Evolutionary conservation across 768 basidiomycete species (phyloP).

Genomic region (Kwoniella sp.): DNA sequence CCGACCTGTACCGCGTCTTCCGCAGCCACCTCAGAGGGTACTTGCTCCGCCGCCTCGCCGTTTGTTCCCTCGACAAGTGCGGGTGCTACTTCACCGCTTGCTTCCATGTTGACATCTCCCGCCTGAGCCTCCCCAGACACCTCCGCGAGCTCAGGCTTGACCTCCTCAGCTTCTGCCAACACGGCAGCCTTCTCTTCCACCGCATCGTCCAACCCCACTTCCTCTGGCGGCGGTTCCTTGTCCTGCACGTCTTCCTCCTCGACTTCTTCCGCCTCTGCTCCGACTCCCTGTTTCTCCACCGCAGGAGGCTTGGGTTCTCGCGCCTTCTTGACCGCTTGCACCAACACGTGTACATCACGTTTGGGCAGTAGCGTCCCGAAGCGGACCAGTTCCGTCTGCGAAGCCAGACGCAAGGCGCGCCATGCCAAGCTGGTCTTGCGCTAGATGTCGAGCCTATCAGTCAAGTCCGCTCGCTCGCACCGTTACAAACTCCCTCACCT

Average conservation of each 20-base stretch:
- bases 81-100: neutral
- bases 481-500: slow-evolving; percentile 11
- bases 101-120: neutral
- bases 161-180: neutral
- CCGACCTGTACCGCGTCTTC: neutral
- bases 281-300: slow-evolving; percentile 1
- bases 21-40: neutral
- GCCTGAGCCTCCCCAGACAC: neutral
- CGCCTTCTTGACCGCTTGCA: slow-evolving; percentile 19
- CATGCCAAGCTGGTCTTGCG: slow-evolving; percentile 29
- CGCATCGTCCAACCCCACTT: neutral
- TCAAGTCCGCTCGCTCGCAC: neutral
- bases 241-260: slow-evolving; percentile 8
- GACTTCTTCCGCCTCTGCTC: slow-evolving; percentile 1
- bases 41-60: neutral
- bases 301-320: neutral
- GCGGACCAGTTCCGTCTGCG: slow-evolving; percentile 22
- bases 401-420: slow-evolving; percentile 28
- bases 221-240: neutral
- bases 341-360: slow-evolving; percentile 23
- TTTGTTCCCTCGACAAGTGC: neutral
- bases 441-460: slow-evolving; percentile 3
- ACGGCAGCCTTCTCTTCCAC: neutral
- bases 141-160: neutral
- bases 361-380: slow-evolving; percentile 19